Base-by-base conservation (phyloP, 2,329 filamentous ascomycete genomes). In the Colletotrichum incanum region DNA sequence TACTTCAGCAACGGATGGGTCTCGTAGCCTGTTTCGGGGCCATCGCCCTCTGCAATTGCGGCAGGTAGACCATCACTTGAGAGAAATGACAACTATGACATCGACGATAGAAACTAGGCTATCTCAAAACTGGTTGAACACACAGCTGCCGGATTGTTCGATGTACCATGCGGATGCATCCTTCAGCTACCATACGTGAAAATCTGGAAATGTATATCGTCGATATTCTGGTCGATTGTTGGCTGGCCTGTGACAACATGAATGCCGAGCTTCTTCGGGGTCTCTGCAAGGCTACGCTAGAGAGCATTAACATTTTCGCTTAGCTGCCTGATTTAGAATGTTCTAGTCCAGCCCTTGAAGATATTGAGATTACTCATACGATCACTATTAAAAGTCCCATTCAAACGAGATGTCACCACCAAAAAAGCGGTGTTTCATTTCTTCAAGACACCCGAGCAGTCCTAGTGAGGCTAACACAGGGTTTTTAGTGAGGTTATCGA, bases 71-170 rank as follows among this genome's bases (percentile, higher is more conserved):
- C 34, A 37, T 37, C 75, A 11, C 75, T 77, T 5, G 76, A 82
- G 75, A n/a, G 75, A 75, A 0, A 75, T 76, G 1, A 76, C 78
- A 7, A 80, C 78, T n/a, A 82, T 76, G 74, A 82, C 85, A 73
- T 85, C 82, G 52, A 77, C 65, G 0, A 82, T 81, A 3, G 77
- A 71, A 0, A 83, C 83, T 52, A 80, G 72, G 1, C 72, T 67
- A 65, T 83, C 84, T 23, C 83, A 80, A 0, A 80, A 79, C 62
- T 80, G 74, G 0, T 73, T 74, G 65, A 82, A 84, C 1, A 80
- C 59, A 2, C 81, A 78, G 39, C 82, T 83, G 0, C 76, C 55
- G 0, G 83, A 80, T 2, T 80, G 80, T 2, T 81, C 67, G 1
- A 78, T 74, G 72, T 76, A 78, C 1, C 82, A 82, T 0, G 76